Conservation (phyloP, 2,329 filamentous ascomycete genomes). For the Hortaea werneckii region DNA sequence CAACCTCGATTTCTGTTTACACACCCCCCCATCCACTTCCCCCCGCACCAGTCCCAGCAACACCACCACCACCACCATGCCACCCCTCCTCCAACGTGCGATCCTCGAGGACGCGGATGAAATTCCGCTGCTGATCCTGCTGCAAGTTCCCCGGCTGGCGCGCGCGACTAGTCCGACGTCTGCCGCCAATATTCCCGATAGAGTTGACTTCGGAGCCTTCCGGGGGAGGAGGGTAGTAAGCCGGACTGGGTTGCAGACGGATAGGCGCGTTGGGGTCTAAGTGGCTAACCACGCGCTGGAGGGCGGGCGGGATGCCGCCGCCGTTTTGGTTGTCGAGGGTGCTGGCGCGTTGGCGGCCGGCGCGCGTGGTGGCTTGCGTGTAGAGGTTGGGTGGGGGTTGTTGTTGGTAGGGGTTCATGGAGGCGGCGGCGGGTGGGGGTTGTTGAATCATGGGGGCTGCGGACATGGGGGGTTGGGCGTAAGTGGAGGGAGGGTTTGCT, state of each 20-base stretch:
- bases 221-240: constrained; percentile 88
- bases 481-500: constrained; percentile 55
- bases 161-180: constrained; percentile 55
- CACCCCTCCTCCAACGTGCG: constrained; percentile 85
- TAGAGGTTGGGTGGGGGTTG: constrained; percentile 56
- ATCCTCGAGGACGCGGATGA: constrained; percentile 90
- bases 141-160: constrained; percentile 43
- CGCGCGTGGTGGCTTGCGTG: constrained; percentile 64
- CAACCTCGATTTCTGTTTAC: too few relatives aligned
- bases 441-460: constrained; percentile 45
- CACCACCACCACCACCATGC: constrained; percentile 5
- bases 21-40: too few relatives aligned
- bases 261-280: constrained; percentile 92
- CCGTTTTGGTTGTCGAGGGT: constrained; percentile 87
- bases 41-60: too few relatives aligned
- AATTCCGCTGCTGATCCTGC: constrained; percentile 51
- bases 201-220: constrained; percentile 66
- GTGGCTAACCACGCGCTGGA: constrained; percentile 91
- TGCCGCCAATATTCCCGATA: constrained; percentile 55
- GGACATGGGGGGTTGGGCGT: constrained; percentile 54
- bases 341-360: constrained; percentile 76
- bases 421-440: constrained; percentile 35
- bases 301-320: constrained; percentile 80
- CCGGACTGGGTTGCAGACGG: constrained; percentile 84
- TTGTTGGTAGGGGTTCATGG: constrained; percentile 25